Percentiles rank a stretch among this genome's conserved stretches.
These are phyloP conservation scores for Astrothelium subdiscretum DNA, from an alignment of 495 filamentous ascomycete genomes.

Conservation along the genomic window DNA sequence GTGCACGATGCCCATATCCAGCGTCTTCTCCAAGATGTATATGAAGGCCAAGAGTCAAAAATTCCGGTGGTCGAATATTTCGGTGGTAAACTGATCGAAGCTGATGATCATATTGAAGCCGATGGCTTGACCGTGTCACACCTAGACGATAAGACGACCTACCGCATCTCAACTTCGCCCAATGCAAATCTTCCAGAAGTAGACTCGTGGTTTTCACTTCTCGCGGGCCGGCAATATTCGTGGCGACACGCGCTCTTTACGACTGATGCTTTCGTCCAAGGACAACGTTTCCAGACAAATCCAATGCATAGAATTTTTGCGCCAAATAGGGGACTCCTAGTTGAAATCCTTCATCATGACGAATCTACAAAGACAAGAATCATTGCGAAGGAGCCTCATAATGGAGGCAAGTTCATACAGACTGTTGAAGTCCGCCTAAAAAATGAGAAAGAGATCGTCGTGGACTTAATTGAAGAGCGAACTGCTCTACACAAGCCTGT, in stretches of 20 bases:
- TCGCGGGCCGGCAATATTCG: slow-evolving; percentile 73
- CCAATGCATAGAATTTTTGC: slow-evolving; percentile 84
- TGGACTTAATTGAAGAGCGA: slow-evolving; percentile 81
- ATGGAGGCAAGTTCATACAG: slow-evolving; percentile 58
- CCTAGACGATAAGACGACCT: slow-evolving; percentile 62
- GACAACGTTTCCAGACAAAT: slow-evolving; percentile 92
- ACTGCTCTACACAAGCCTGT: slow-evolving; percentile 69
- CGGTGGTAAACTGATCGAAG: slow-evolving; percentile 58
- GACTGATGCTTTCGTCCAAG: slow-evolving; percentile 90
- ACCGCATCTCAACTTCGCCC: slow-evolving; percentile 64
- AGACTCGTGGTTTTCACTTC: slow-evolving; percentile 72
- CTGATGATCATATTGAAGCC: slow-evolving; percentile 45
- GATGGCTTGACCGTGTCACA: slow-evolving; percentile 73
- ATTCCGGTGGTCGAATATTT: slow-evolving; percentile 92
- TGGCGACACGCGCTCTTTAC: slow-evolving; percentile 97
- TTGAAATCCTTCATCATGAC: slow-evolving; percentile 72
- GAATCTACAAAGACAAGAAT: slow-evolving; percentile 71
- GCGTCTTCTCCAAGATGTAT: slow-evolving; percentile 65
- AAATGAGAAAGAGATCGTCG: slow-evolving; percentile 63
- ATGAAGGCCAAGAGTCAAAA: slow-evolving; percentile 54
- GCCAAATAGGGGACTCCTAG: slow-evolving; percentile 71
- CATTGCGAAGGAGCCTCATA: slow-evolving; percentile 56
- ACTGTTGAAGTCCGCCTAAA: slow-evolving; percentile 74
- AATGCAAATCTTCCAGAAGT: slow-evolving; percentile 59
- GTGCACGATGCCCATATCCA: slow-evolving; percentile 82